These are phyloP conservation scores for Eucalyptus sp. DNA, from an alignment of 345 rosid genomes.

Conservation along the genomic window DNA sequence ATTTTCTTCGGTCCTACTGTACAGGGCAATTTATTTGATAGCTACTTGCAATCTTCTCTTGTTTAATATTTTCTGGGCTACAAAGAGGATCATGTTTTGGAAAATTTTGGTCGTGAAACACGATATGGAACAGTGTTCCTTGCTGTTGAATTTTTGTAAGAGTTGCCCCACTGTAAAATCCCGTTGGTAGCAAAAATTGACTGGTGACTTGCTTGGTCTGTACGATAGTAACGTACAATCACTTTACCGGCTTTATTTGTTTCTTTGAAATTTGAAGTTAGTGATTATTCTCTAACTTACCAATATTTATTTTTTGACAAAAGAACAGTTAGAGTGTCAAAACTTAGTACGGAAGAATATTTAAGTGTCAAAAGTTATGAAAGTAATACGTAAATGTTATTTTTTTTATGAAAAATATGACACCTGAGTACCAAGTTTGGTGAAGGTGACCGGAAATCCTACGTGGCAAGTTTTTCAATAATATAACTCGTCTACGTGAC, in stretches of 20 bases:
- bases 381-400: too few relatives aligned
- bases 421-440: too few relatives aligned
- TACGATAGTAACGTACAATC: neutral
- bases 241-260: neutral
- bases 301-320: neutral
- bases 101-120: neutral
- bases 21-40: neutral
- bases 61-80: neutral
- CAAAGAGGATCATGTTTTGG: neutral
- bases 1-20: neutral
- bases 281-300: neutral
- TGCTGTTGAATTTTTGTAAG: rapidly evolving
- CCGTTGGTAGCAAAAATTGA: neutral
- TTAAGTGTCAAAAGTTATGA: too few relatives aligned
- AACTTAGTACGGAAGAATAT: too few relatives aligned
- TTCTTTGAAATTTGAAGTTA: neutral
- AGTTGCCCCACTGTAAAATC: neutral
- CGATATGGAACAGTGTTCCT: neutral
- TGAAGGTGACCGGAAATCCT: too few relatives aligned
- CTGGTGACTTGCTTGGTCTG: neutral
- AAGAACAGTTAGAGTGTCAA: too few relatives aligned
- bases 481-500: too few relatives aligned
- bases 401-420: too few relatives aligned
- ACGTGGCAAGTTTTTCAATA: too few relatives aligned
- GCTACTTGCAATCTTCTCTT: neutral